Base-by-base conservation (phyloP, 805 yeast species). In the Nadsonia fulvescens region DNA sequence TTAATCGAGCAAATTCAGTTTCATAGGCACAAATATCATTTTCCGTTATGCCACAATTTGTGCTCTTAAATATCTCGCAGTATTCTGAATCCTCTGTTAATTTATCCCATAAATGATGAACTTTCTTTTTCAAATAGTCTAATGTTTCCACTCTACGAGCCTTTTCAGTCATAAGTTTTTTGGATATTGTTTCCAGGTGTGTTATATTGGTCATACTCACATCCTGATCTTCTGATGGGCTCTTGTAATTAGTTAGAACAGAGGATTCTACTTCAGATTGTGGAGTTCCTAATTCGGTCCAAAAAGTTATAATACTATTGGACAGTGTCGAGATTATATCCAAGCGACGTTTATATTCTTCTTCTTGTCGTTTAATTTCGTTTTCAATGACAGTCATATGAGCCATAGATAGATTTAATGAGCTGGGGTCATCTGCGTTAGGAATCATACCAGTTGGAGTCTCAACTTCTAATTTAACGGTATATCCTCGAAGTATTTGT, bases 1-100 rank as follows among this genome's bases (percentile, higher is more conserved):
- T 59, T 14, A 83, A 54, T 29, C 76, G 58, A 10, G 56, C 55
- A 27, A 73, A 43, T 37, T 81, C 82, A 14, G 37, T 34, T 27
- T 64, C 58, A 32, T 71, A 65, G 13, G 62, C 63, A 10, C 47
- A 37, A n/a, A 78, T 35, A 2, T 67, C 57, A 1, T 39, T 26
- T 14, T 53, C 50, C 3, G 69, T 63, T 12, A 77, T 46, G 5
- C 60, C 54, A 10, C 52, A 47, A 35, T 74, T 66, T 0, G 37
- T 26, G 1, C 33, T 29, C 10, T 47, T 39, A 36, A 75, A 72
- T 1, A 42, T 37, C 6, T 47, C 49, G n/a, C 54, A 41, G 28
- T 54, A 51, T 0, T 49, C 44, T 5, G 47, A 36, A 15, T 58
- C 58, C 33, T 70, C 68, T 8, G 61, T 61, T 5, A 75, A 51